These are phyloP conservation scores for Fistulifera pelliculosa DNA, from an alignment of 108 stramenopile species.

Conservation along the genomic window DNA sequence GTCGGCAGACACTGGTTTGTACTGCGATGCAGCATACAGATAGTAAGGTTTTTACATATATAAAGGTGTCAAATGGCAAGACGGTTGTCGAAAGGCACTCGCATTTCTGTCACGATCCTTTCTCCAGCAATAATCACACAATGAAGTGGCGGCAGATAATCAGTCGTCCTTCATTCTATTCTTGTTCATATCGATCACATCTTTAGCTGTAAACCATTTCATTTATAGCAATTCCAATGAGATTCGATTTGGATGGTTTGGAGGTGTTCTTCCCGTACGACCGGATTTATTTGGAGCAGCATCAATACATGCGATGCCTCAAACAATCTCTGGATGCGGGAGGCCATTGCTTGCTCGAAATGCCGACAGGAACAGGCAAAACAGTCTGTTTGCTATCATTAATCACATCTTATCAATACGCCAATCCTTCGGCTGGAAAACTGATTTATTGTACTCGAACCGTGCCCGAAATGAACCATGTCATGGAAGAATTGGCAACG, in stretches of 20 bases:
- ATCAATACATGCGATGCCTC: conserved; percentile 98
- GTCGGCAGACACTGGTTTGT: too few species aligned
- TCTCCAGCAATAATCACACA: too few species aligned
- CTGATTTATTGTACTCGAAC: conserved; percentile 99
- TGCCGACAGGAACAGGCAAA: conserved; percentile 91
- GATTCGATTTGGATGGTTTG: conserved; percentile 92
- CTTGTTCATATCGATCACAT: too few species aligned
- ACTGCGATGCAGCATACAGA: too few species aligned
- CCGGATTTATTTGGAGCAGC: conserved; percentile 96
- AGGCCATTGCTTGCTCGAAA: conserved; percentile 95
- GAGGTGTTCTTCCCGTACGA: conserved; percentile 99
- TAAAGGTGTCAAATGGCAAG: too few species aligned
- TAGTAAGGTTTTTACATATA: too few species aligned
- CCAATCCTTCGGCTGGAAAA: conserved; percentile 88
- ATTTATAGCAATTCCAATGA: conserved; percentile 38
- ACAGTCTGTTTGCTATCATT: conserved; percentile 87
- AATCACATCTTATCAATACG: conserved; percentile 96
- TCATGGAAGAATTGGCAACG: conserved; percentile 94
- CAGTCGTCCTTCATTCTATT: too few species aligned
- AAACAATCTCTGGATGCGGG: conserved; percentile 96
- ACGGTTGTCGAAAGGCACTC: too few species aligned
- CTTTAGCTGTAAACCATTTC: too few species aligned
- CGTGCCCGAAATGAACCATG: conserved; percentile 99
- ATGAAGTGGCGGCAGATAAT: too few species aligned
- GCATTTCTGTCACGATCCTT: too few species aligned